phyloP scores from a whole-genome alignment of 305 asterid genomes.

The Petunia hybrid region DNA sequence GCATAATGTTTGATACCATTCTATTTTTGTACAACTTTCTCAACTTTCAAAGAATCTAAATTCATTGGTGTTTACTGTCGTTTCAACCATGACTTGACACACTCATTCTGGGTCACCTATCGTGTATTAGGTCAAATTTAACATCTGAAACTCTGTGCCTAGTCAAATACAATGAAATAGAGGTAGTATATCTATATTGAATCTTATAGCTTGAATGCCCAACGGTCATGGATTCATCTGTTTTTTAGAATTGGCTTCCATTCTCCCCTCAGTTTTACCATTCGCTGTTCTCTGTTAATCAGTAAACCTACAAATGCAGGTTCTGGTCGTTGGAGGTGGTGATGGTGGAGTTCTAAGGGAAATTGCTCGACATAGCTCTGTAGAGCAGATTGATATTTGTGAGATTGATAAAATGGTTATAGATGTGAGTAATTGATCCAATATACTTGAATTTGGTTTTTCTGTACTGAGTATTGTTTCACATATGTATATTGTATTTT shows the following conservation, averaged over 20 bases:
- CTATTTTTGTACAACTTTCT: too few species aligned
- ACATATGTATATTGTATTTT: slow-evolving; percentile 14
- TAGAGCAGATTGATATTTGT: slow-evolving; percentile 87
- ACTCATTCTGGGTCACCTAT: too few species aligned
- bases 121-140: too few species aligned
- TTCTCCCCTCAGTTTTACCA: slow-evolving; percentile 2
- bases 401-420: slow-evolving; percentile 98
- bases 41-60: too few species aligned
- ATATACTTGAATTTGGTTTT: neutral
- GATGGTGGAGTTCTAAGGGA: slow-evolving; percentile 99
- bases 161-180: too few species aligned
- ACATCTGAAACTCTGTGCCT: too few species aligned
- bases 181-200: neutral
- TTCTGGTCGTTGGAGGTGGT: slow-evolving; percentile 98
- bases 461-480: neutral
- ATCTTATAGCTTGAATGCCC: neutral
- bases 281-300: neutral
- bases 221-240: neutral
- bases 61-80: too few species aligned
- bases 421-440: slow-evolving; percentile 64
- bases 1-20: too few species aligned
- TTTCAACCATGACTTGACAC: too few species aligned
- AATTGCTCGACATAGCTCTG: slow-evolving; percentile 87
- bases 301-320: slow-evolving; percentile 52
- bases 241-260: neutral